Conservation (phyloP, 2,329 filamentous ascomycete species). For the Ascochyta pisi region DNA sequence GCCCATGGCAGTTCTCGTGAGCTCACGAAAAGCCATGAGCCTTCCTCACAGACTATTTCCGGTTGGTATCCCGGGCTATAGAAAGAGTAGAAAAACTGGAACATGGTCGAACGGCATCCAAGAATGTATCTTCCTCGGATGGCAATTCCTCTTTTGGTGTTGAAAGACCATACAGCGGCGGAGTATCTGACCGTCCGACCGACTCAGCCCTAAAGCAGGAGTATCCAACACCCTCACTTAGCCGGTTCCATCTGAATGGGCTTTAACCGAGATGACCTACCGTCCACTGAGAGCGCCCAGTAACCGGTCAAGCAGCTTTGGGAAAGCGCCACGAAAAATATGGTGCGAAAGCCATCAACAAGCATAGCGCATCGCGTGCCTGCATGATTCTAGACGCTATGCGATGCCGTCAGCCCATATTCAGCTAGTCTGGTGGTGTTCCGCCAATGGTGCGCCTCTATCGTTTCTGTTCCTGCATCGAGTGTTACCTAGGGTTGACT, state of each 20-base stretch:
- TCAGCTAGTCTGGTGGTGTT: conserved; percentile 19
- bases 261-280: conserved; percentile 36
- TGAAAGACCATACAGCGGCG: conserved; percentile 8
- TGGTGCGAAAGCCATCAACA: conserved; percentile 25
- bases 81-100: neutral
- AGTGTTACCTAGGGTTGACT: conserved; percentile 11
- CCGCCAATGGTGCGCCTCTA: conserved; percentile 23
- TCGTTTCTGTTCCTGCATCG: conserved; percentile 32
- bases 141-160: neutral
- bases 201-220: conserved; percentile 15
- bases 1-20: neutral
- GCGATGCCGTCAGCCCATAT: conserved; percentile 22
- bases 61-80: neutral
- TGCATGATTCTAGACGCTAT: conserved; percentile 25
- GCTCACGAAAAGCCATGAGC: neutral
- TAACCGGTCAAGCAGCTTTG: conserved; percentile 32
- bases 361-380: conserved; percentile 26
- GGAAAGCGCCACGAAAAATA: conserved; percentile 23
- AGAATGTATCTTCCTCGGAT: neutral
- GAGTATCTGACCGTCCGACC: conserved; percentile 27
- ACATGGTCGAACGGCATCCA: neutral
- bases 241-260: conserved; percentile 1
- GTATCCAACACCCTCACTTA: conserved; percentile 3
- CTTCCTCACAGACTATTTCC: neutral
- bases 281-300: conserved; percentile 15